Conservation (phyloP, 306 rosid species). For the Pterocarpus macrocarpus region DNA sequence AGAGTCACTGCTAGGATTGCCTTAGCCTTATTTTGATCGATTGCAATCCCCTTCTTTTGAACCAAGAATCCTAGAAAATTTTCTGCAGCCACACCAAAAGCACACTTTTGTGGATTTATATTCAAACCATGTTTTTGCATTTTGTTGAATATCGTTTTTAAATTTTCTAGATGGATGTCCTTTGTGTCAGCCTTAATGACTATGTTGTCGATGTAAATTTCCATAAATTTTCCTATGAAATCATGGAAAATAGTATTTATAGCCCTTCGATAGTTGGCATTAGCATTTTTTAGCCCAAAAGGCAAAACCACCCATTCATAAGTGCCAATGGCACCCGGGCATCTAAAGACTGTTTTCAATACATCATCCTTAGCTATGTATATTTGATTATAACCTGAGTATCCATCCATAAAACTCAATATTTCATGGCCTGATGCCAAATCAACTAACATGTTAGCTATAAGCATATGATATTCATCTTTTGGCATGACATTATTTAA, state of each 20-base stretch:
- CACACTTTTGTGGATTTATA: background rate
- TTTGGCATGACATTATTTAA: background rate
- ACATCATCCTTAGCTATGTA: background rate
- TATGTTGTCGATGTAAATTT: no score
- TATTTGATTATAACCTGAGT: background rate
- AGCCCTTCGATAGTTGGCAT: background rate
- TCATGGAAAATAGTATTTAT: background rate
- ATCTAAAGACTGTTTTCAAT: background rate
- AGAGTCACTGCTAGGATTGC: background rate
- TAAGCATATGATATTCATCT: background rate
- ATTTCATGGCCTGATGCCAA: background rate
- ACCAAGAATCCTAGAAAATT: background rate
- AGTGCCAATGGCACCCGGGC: background rate
- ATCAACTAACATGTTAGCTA: background rate
- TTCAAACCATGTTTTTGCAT: background rate
- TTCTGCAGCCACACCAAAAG: background rate
- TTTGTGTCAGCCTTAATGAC: no score
- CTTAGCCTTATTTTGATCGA: background rate
- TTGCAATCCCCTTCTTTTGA: background rate
- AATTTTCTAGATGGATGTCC: no score
- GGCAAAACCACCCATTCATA: no score
- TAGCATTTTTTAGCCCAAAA: background rate
- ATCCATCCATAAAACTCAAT: background rate
- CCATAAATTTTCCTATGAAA: no score
- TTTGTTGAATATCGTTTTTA: no score